Base-by-base conservation (phyloP, 495 filamentous ascomycete genomes). In the Penicillium atrosanguineum region DNA sequence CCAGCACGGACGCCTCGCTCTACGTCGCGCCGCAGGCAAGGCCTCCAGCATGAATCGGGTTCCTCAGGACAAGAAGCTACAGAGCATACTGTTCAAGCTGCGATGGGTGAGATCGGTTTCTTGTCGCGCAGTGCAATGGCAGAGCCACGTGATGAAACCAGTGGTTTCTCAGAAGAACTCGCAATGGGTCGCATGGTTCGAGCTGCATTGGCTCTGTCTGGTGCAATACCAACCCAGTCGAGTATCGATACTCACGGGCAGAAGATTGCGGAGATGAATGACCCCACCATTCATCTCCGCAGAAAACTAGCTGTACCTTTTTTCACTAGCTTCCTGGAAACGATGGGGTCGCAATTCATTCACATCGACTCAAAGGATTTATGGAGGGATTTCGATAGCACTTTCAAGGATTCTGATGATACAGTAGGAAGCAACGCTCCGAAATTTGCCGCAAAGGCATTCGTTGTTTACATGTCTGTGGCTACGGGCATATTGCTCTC, bases 111-210 rank as follows among this genome's bases (percentile, higher is more conserved):
- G 41, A 65, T 68, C 41, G 60, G 65, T 7, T 62, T 65, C 16
- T 44, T 68, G 38, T 68, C 65, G 1, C 60, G 60, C 26, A 68
- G 53, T 60, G 65, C 65, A 0, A 68, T 68, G 65, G 65, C 65
- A 19, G 65, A 68, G 44, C 62, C 62, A 2, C 59, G 59, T 7
- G 60, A 65, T 45, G 62, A 55, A 20, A 49, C 25, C 6, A 52
- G 50, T n/a, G 56, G 53, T 5, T 55, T 60, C 16, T 57, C 62
- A 0, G 53, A 61, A 21, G 60, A 61, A 21, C 55, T 68, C 7
- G 48, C 55, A 1, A 65, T 63, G 45, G 56, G 50, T 0, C 50
- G 50, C n/a, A 68, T 68, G 57, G 34, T 63, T 16, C 46, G 57
- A 25, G 57, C n/a, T n/a, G n/a, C n/a, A n/a, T n/a, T n/a, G n/a